Evolutionary conservation across 257 asterid species (phyloP), one percentile per base, ranked within the genome.

Genomic region (Salvia rosmarinus): DNA sequence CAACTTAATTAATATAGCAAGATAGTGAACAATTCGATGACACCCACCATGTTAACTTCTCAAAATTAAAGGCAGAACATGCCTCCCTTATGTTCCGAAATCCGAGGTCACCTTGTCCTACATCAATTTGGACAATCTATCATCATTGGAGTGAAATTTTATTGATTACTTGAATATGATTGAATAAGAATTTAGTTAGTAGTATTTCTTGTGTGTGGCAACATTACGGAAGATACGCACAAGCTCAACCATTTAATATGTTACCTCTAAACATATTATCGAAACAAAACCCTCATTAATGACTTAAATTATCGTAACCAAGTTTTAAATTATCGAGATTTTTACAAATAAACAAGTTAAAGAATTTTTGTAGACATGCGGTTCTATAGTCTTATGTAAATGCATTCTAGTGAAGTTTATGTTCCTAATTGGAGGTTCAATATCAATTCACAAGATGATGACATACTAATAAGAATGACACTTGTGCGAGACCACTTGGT

Each of bases 51-150:
- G 46, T 71, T 34, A 66, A 71, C 13, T 14, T 20, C 64, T 49
- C 6, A 6, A 21, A 21, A 14, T 23, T 16, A 64, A 43, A 16
- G 50, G 23, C 46, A 72, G 35, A 12, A 61, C n/a, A 50, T 51
- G 50, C 57, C 64, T 21, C 44, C 6, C 51, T 49, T 64, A 58
- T 46, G 17, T 57, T 65, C 20, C 58, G 20, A 49, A 7, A 57
- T 40, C 61, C 66, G 55, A 58, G 52, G 34, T 35, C 55, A 40
- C 51, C 50, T 16, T 39, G 49, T 16, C 76, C 9, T 51, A 56
- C 43, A 32, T 12, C 35, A 28, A 62, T 37, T 28, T 35, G 7
- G 42, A 37, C 42, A 37, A 37, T 37, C 42, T 37, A 37, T 49
- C 44, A 50, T 72, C 42, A 30, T 32, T 12, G 21, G 8, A 32